Evolutionary conservation across 352 stramenopile species (phyloP), one percentile per base, ranked within the genome.

Genomic region (Phytophthora foliorum): DNA sequence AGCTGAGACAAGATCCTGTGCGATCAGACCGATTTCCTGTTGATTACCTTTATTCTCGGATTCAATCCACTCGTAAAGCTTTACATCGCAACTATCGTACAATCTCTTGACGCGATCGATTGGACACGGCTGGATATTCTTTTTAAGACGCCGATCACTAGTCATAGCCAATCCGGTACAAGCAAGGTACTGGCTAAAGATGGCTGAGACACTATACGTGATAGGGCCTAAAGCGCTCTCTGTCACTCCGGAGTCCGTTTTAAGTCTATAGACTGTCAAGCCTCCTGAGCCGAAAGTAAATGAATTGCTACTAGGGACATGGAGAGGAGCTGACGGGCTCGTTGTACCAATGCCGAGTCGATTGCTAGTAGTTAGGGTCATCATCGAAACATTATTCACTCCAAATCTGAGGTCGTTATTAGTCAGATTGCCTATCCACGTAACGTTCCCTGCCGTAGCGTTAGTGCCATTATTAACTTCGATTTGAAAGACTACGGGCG

Each of bases 1-100:
- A 1, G 57, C 57, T 44, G n/a, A 41, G 9, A 57, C 36, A 7
- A 65, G 57, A 6, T 65, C 57, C 14, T 65, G 57, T 25, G 57
- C 45, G 4, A 65, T 52, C 0, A 65, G 36, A 16, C 57, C 57
- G 4, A 65, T n/a, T n/a, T n/a, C 57, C 10, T 65, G 45, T 36
- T 65, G 57, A 39, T 36, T 48, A 25, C 1, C 6, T 0, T 17
- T 1, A 34, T 57, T 57, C 7, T 65, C 46, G 0, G 32, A 57
- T 22, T 65, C 57, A 4, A 57, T 66, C 57, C 36, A 66, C 10
- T 66, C 46, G 13, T 66, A 66, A 8, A 57, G 11, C 6, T 44
- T 42, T 0, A 62, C 55, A 9, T 54, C 55, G 21, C 41, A 53
- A 4, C 27, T 21, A 22, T 63, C 55, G 21, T 63, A 61, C 9